Evolutionary conservation across 108 stramenopile species (phyloP).

Genomic region (Skeletonema costatum): DNA sequence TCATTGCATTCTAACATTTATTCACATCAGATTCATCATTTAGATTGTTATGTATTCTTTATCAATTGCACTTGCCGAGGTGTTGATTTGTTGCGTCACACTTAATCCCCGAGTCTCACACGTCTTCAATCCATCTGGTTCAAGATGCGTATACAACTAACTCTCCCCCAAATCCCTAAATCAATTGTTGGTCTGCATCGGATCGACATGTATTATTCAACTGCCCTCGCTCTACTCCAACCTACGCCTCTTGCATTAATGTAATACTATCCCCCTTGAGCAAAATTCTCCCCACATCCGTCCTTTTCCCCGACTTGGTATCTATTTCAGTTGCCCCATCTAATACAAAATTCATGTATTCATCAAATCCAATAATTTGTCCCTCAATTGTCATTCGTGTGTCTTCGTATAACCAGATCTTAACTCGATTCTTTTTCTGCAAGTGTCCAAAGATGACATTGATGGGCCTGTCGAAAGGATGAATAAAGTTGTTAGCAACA

Average conservation of each 20-base stretch:
- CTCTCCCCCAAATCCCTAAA: neutral
- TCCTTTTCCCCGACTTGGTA: slow-evolving; percentile 63
- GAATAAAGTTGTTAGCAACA: too few species aligned
- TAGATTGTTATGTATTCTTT: neutral
- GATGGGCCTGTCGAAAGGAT: slow-evolving; percentile 63
- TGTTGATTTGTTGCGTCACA: neutral
- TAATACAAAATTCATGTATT: slow-evolving; percentile 86
- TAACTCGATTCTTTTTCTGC: slow-evolving; percentile 91
- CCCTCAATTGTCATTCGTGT: slow-evolving; percentile 96
- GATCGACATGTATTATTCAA: neutral
- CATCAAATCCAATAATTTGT: slow-evolving; percentile 95
- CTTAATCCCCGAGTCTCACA: neutral
- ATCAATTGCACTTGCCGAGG: neutral
- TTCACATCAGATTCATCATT: too few species aligned
- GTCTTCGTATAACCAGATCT: slow-evolving; percentile 98
- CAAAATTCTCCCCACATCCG: slow-evolving; percentile 91
- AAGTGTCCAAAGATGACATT: slow-evolving; percentile 97
- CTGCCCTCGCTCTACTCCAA: neutral
- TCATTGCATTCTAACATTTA: neutral
- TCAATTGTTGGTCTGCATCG: neutral
- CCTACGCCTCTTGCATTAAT: slow-evolving; percentile 86
- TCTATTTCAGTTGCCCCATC: slow-evolving; percentile 96
- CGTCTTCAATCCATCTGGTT: neutral
- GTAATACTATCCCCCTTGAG: slow-evolving; percentile 99
- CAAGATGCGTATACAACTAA: neutral